Conservation (phyloP, 805 yeast species). For the Barnettozyma pratensis region DNA sequence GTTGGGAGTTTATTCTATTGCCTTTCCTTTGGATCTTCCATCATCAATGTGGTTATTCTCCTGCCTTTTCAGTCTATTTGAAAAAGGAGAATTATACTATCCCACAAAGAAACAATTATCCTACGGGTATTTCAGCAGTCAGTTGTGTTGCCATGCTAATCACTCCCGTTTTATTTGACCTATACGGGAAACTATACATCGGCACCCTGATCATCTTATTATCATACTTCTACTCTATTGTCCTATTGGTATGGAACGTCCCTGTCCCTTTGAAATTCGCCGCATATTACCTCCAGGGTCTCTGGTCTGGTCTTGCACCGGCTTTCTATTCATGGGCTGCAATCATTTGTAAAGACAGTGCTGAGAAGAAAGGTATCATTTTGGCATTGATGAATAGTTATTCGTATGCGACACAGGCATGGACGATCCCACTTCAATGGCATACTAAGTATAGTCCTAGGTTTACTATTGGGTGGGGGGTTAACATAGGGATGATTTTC, state of each 20-base stretch:
- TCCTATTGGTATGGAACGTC: not conserved
- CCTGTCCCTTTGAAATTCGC: slow-evolving; percentile 1
- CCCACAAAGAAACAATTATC: slow-evolving; percentile 5
- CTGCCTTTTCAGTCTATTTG: not conserved
- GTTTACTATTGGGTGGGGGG: slow-evolving; percentile 6
- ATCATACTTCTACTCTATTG: not conserved
- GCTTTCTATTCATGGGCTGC: slow-evolving; percentile 10
- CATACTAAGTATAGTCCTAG: slow-evolving; percentile 6
- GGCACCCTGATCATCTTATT: not conserved
- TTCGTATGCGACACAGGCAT: slow-evolving; percentile 12
- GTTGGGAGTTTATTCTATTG: slow-evolving; percentile 1
- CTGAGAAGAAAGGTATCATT: slow-evolving; percentile 11
- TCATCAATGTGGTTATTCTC: slow-evolving; percentile 1
- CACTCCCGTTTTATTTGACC: slow-evolving; percentile 2
- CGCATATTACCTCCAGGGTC: not conserved
- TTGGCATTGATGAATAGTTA: slow-evolving; percentile 10
- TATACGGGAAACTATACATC: not conserved
- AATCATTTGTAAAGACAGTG: slow-evolving; percentile 9
- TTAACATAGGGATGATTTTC: slow-evolving; percentile 5
- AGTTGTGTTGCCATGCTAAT: not conserved
- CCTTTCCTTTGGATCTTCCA: slow-evolving; percentile 5
- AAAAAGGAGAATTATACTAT: slow-evolving; percentile 3
- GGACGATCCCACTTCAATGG: slow-evolving; percentile 12
- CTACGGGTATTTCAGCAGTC: slow-evolving; percentile 4
- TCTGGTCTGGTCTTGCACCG: slow-evolving; percentile 7